Percentiles rank a stretch among this genome's conserved stretches.
phyloP scores from a whole-genome alignment of 2,329 filamentous ascomycete genomes.

The Paecilomyces dactylethromorphus region DNA sequence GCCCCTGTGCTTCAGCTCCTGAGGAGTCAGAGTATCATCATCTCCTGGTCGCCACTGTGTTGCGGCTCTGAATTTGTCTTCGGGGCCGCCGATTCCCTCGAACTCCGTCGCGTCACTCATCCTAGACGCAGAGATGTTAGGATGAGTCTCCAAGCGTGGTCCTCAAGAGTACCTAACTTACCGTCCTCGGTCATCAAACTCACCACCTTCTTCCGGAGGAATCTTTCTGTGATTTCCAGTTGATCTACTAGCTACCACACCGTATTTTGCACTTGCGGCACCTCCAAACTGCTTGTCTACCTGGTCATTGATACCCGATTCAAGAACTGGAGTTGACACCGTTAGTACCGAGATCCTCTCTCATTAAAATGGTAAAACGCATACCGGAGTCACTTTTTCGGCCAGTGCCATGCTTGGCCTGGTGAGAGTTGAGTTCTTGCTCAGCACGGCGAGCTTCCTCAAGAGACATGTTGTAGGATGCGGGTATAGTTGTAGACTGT shows the following conservation, averaged over 20 bases:
- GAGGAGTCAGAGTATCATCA: slow-evolving; percentile 17
- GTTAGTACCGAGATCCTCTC: neutral
- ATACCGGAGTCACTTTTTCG: slow-evolving; percentile 34
- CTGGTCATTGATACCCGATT: slow-evolving; percentile 36
- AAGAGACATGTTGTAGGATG: neutral
- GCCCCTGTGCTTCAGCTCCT: slow-evolving; percentile 10
- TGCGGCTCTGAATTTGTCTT: slow-evolving; percentile 24
- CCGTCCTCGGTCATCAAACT: slow-evolving; percentile 29
- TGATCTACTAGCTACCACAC: slow-evolving; percentile 24
- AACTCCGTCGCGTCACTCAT: slow-evolving; percentile 30
- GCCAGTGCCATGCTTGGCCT: slow-evolving; percentile 33
- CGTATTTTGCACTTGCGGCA: slow-evolving; percentile 28
- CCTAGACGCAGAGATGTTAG: slow-evolving; percentile 13
- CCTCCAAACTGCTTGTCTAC: slow-evolving; percentile 32
- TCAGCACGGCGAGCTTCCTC: slow-evolving; percentile 26
- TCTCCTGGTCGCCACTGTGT: slow-evolving; percentile 20
- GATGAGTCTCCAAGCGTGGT: neutral
- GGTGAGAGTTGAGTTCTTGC: slow-evolving; percentile 33
- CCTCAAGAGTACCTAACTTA: slow-evolving; percentile 16
- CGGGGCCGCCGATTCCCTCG: slow-evolving; percentile 27
- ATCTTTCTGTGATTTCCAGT: slow-evolving; percentile 34
- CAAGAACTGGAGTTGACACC: slow-evolving; percentile 18
- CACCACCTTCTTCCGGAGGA: slow-evolving; percentile 36
- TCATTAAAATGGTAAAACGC: slow-evolving; percentile 1
- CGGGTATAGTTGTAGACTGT: neutral